Percentiles rank a stretch among this genome's conserved stretches.
phyloP scores from a whole-genome alignment of 2,329 filamentous ascomycete genomes.

The Diaporthe helianthi region DNA sequence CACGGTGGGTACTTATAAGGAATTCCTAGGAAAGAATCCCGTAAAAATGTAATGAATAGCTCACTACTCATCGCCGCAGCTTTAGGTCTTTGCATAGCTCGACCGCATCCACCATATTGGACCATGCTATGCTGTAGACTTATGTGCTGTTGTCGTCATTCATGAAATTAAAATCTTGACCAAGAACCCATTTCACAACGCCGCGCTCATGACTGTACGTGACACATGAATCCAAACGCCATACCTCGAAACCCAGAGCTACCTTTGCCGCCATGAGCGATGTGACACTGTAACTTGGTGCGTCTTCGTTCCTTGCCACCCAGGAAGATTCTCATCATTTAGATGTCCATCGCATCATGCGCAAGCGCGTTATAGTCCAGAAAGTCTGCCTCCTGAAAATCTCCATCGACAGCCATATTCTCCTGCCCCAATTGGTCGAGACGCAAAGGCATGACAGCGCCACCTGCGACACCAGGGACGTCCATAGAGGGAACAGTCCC shows the following conservation, averaged over 20 bases:
- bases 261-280: neutral
- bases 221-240: constrained; percentile 20
- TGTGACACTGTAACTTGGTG: neutral
- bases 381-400: constrained; percentile 76
- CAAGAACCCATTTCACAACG: constrained; percentile 11
- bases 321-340: neutral
- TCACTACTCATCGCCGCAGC: neutral
- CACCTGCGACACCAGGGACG: constrained; percentile 27
- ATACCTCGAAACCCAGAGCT: neutral
- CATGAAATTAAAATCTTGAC: neutral
- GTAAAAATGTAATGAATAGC: constrained; percentile 1
- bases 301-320: constrained; percentile 41
- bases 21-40: neutral
- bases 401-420: constrained; percentile 52
- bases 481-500: constrained; percentile 38
- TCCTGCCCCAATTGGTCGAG: constrained; percentile 50
- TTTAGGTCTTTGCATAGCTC: constrained; percentile 14
- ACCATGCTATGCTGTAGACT: constrained; percentile 1
- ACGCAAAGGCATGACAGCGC: neutral
- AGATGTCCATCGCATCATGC: constrained; percentile 51
- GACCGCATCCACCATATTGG: neutral
- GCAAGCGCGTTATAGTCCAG: constrained; percentile 51
- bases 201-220: constrained; percentile 30
- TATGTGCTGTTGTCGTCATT: neutral
- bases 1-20: constrained; percentile 12